Base-by-base conservation (phyloP, 345 rosid genomes). In the Passiflora organensis region DNA sequence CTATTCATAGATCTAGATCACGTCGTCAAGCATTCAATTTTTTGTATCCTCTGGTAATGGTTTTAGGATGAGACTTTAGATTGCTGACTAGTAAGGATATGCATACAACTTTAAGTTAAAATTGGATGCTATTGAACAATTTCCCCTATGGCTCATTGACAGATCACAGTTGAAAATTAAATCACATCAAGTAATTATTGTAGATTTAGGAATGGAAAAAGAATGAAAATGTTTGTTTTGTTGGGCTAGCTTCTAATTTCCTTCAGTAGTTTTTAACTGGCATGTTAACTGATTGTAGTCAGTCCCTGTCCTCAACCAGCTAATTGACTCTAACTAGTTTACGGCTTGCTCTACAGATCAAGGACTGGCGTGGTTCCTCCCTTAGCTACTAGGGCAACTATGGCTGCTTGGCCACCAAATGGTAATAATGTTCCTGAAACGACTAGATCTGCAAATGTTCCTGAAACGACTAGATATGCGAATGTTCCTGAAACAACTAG, bases 321-420 rank as follows among this genome's bases (percentile, higher is more conserved):
- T 15, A 37, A 11, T 58, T 53, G 43, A 32, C 3, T 28, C n/a
- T 3, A 28, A 28, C 34, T 28, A 39, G 16, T 18, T 18, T 52
- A 36, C 32, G 20, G 55, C 11, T 13, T 56, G 51, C 58, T 64
- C 16, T 63, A 51, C 82, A 93, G 99, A 67, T 70, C 91, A 41
- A 81, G 75, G 76, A 68, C 68, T 11, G 83, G 83, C 53, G 79
- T 47, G 51, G 60, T 61, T 62, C 89, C 91, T 72, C 60, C 93
- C 48, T 73, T 93, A 70, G 82, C 83, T 58, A 71, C 83, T 50
- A 83, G 97, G 70, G 99, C 95, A 59, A 81, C 89, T 60, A 72
- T 46, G 44, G 95, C 95, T 52, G 99, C 97, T 10, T 93, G 96
- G 99, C 70, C 80, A 0, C 57, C 38, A 42, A 68, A 70, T 59